These are phyloP conservation scores for Clarireedia hainanense DNA, from an alignment of 2,329 filamentous ascomycete species.

Conservation along the genomic window DNA sequence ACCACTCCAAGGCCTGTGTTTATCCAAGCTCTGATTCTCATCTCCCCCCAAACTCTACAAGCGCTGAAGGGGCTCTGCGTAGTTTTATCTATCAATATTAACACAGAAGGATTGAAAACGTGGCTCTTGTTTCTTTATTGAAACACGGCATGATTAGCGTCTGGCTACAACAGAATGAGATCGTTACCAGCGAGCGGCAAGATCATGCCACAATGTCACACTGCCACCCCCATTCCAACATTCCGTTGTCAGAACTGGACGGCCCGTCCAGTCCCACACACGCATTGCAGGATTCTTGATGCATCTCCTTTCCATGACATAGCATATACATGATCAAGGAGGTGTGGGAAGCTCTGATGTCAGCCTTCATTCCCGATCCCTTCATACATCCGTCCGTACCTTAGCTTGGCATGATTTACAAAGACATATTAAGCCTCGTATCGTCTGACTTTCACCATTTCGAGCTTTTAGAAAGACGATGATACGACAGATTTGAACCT, in stretches of 20 bases:
- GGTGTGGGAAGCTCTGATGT: background rate
- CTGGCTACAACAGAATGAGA: slow-evolving; percentile 3
- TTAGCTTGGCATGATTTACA: background rate
- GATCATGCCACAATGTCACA: slow-evolving; percentile 10
- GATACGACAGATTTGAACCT: background rate
- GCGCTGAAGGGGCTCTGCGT: background rate
- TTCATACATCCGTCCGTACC: background rate
- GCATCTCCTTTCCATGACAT: background rate
- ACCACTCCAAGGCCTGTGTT: too few species aligned
- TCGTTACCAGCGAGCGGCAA: slow-evolving; percentile 6
- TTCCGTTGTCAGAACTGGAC: slow-evolving; percentile 8
- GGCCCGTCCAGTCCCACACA: slow-evolving; percentile 6
- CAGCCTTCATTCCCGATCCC: background rate
- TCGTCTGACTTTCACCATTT: background rate
- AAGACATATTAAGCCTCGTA: background rate
- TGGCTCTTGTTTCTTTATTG: slow-evolving; percentile 2
- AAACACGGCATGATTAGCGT: slow-evolving; percentile 6
- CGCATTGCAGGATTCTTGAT: slow-evolving; percentile 1
- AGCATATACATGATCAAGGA: background rate
- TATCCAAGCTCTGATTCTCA: too few species aligned
- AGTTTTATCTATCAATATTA: background rate
- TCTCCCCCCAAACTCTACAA: background rate
- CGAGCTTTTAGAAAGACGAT: background rate
- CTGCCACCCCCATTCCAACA: slow-evolving; percentile 3
- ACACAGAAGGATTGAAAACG: slow-evolving; percentile 5